Percentiles rank a stretch among this genome's conserved stretches.
Conservation (phyloP, 1,284 basidiomycete genomes). For the Anthracocystis setariae region DNA sequence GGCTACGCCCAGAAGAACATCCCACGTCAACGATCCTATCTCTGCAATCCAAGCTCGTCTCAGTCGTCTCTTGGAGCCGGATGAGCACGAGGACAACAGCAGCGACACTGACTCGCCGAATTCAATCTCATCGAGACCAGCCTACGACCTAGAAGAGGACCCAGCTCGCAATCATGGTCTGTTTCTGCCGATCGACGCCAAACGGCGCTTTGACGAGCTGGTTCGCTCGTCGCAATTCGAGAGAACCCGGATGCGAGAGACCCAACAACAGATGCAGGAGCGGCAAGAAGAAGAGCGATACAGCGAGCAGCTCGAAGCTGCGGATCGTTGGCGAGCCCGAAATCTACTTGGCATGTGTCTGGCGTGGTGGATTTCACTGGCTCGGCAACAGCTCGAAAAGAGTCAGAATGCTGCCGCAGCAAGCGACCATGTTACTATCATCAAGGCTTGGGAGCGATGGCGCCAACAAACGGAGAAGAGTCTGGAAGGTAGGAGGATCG, state of each 20-base stretch:
- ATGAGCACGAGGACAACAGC: background rate
- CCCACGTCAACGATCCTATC: constrained; percentile 27
- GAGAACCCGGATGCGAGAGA: constrained; percentile 18
- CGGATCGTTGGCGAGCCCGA: constrained; percentile 29
- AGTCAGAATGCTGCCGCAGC: constrained; percentile 26
- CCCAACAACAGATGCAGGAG: constrained; percentile 12
- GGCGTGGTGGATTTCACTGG: constrained; percentile 49
- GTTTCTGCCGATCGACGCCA: constrained; percentile 16
- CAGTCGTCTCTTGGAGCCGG: constrained; percentile 13
- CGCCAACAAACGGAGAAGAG: background rate
- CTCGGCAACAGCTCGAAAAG: constrained; percentile 22
- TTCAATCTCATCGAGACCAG: too few relatives aligned
- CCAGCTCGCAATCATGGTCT: too few relatives aligned
- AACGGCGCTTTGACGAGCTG: constrained; percentile 48
- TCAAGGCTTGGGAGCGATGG: constrained; percentile 41
- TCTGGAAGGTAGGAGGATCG: constrained; percentile 1
- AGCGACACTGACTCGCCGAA: background rate
- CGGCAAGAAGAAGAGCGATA: constrained; percentile 14
- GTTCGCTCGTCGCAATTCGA: constrained; percentile 42
- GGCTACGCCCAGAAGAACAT: background rate
- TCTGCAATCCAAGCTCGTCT: constrained; percentile 40
- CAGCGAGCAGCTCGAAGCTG: constrained; percentile 12
- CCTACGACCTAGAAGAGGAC: too few relatives aligned
- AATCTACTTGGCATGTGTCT: constrained; percentile 26
- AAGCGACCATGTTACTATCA: constrained; percentile 18